A percentile compares a stretch with the other conserved stretches of the same genome.
Evolutionary conservation across 78 protist genomes (phyloP).

Genomic region (Guillardia theta): DNA sequence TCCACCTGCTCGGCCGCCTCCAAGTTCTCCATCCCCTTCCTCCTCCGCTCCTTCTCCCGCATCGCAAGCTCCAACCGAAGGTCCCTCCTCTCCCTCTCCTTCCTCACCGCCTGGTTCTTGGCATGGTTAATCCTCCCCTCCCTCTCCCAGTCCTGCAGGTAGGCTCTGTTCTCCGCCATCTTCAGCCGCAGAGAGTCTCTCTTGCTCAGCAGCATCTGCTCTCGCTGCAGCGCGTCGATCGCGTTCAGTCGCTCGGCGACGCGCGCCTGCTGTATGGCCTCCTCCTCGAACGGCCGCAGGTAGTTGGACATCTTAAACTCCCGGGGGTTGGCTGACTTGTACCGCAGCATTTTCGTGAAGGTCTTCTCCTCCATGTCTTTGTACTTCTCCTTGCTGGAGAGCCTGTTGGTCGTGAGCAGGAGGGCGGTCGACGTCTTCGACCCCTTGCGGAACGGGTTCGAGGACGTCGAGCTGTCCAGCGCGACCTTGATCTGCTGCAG

Average conservation of each 20-base stretch:
- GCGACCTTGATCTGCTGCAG: background rate
- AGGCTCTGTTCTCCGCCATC: background rate
- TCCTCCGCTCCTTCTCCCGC: background rate
- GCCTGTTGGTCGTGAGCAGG: background rate
- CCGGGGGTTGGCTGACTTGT: background rate
- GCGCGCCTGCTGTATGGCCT: background rate
- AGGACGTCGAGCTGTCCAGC: background rate
- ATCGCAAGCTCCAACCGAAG: background rate
- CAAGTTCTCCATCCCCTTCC: background rate
- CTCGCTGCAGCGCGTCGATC: background rate
- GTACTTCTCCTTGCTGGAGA: background rate
- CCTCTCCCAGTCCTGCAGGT: background rate
- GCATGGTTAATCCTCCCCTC: background rate
- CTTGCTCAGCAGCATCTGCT: background rate
- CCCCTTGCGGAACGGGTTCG: background rate
- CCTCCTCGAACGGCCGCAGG: background rate
- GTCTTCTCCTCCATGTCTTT: background rate
- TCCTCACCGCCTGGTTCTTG: background rate
- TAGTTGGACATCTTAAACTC: background rate
- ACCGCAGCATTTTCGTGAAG: background rate
- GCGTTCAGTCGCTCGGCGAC: background rate
- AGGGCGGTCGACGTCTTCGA: background rate
- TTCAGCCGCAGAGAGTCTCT: background rate
- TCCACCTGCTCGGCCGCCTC: background rate
- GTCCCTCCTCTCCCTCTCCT: slow-evolving; percentile 3